Conservation (phyloP, 352 stramenopile species). For the Phytopythium cucurbitacearum region DNA sequence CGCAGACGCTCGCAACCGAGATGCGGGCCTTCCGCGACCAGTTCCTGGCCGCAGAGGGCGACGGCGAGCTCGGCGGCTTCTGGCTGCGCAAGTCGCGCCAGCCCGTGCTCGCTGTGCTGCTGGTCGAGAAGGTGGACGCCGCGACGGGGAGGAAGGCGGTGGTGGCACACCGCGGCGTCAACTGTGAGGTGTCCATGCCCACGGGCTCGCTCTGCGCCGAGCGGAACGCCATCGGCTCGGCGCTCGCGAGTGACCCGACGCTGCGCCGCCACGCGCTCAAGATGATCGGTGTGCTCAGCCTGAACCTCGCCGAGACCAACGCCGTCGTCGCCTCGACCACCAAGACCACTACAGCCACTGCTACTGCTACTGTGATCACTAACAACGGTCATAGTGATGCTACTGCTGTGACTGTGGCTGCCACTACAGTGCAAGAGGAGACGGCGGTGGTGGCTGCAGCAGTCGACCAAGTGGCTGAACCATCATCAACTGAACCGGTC, state of each 20-base stretch:
- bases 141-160: slow-evolving; percentile 36
- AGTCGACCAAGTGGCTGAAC: too few relatives aligned
- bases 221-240: slow-evolving; percentile 97
- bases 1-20: slow-evolving; percentile 89
- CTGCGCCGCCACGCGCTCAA: slow-evolving; percentile 91
- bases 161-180: slow-evolving; percentile 94
- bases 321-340: slow-evolving; percentile 7
- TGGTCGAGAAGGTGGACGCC: slow-evolving; percentile 87
- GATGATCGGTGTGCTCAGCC: slow-evolving; percentile 93
- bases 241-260: slow-evolving; percentile 91
- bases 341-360: background rate
- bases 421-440: too few relatives aligned
- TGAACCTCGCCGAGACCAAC: slow-evolving; percentile 45
- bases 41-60: slow-evolving; percentile 66
- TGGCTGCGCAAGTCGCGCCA: slow-evolving; percentile 99
- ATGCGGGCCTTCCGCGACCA: slow-evolving; percentile 88
- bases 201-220: slow-evolving; percentile 95
- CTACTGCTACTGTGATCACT: background rate
- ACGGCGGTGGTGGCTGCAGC: too few relatives aligned
- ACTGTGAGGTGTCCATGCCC: slow-evolving; percentile 98
- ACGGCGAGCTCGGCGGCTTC: slow-evolving; percentile 92
- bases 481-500: too few relatives aligned
- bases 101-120: slow-evolving; percentile 95
- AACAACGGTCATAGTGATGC: too few relatives aligned
- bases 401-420: too few relatives aligned